These are phyloP conservation scores for Penicillium psychrosexuale DNA, from an alignment of 2,329 filamentous ascomycete species.

Conservation along the genomic window DNA sequence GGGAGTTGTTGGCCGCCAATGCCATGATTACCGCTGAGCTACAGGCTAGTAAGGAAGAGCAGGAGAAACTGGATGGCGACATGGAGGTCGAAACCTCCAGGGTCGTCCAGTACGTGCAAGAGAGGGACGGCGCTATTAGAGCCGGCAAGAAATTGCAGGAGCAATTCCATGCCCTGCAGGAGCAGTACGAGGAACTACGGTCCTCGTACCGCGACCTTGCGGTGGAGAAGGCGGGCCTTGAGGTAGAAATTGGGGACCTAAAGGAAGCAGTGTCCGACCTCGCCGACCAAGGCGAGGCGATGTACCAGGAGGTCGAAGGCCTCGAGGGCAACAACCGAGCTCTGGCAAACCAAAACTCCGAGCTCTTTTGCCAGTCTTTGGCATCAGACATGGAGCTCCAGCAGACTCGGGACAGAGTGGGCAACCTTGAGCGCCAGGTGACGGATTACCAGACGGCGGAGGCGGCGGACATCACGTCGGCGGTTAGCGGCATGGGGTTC, in stretches of 20 bases:
- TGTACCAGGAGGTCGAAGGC: not conserved
- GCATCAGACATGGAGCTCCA: not conserved
- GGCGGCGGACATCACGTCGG: not conserved
- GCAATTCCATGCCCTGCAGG: too few relatives aligned
- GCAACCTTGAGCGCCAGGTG: not conserved
- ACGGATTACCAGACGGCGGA: not conserved
- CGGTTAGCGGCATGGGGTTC: not conserved
- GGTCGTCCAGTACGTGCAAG: not conserved
- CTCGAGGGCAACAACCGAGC: not conserved
- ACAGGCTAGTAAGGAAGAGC: not conserved
- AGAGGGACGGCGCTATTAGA: not conserved
- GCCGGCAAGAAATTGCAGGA: not conserved
- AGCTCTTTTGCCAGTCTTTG: not conserved
- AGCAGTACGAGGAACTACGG: too few relatives aligned
- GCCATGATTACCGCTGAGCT: not conserved
- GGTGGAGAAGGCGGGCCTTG: not conserved
- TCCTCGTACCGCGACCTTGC: not conserved
- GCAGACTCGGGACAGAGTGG: not conserved
- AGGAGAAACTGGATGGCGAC: fast-evolving
- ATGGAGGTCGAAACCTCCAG: not conserved
- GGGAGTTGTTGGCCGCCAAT: not conserved
- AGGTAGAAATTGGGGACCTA: not conserved
- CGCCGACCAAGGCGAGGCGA: fast-evolving
- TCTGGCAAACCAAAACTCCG: not conserved
- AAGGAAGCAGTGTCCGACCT: not conserved